Percentiles rank a stretch among this genome's conserved stretches.
These are phyloP conservation scores for Rhizopogon sp. DNA, from an alignment of 768 basidiomycete species.

Conservation along the genomic window DNA sequence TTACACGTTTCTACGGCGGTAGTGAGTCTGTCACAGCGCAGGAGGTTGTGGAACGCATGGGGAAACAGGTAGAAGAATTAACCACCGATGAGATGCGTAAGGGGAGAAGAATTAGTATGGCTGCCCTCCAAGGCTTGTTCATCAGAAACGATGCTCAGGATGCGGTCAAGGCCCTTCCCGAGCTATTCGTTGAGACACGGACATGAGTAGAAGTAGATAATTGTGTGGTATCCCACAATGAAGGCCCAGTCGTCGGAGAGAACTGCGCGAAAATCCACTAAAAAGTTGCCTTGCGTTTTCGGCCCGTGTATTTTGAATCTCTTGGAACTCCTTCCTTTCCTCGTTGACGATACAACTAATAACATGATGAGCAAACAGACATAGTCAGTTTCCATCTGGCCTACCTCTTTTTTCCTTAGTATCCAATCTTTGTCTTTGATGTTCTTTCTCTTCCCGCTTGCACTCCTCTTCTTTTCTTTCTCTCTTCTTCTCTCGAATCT, in stretches of 20 bases:
- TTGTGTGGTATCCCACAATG: background rate
- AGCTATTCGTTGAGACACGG: conserved; percentile 31
- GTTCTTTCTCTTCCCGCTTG: conserved; percentile 63
- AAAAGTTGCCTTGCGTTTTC: conserved; percentile 78
- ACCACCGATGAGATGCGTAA: conserved; percentile 47
- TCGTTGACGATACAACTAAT: conserved; percentile 73
- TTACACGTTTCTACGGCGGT: conserved; percentile 78
- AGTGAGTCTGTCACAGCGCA: conserved; percentile 29
- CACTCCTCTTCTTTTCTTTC: conserved; percentile 50
- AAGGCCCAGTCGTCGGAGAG: background rate
- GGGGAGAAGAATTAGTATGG: conserved; percentile 84
- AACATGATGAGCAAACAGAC: background rate
- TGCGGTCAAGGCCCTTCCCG: conserved; percentile 46
- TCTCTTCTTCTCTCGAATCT: conserved; percentile 79
- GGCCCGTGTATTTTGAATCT: conserved; percentile 89
- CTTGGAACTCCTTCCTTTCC: conserved; percentile 82
- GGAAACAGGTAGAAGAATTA: conserved; percentile 44
- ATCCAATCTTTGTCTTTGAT: conserved; percentile 89
- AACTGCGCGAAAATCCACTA: conserved; percentile 31
- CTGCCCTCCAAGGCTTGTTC: conserved; percentile 90
- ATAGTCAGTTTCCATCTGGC: conserved; percentile 9
- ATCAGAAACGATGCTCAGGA: conserved; percentile 65
- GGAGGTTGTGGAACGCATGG: conserved; percentile 42
- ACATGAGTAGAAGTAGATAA: conserved; percentile 17
- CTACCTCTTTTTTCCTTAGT: conserved; percentile 91